Conservation (phyloP, 257 asterid species). For the Cynanchum wilfordii region DNA sequence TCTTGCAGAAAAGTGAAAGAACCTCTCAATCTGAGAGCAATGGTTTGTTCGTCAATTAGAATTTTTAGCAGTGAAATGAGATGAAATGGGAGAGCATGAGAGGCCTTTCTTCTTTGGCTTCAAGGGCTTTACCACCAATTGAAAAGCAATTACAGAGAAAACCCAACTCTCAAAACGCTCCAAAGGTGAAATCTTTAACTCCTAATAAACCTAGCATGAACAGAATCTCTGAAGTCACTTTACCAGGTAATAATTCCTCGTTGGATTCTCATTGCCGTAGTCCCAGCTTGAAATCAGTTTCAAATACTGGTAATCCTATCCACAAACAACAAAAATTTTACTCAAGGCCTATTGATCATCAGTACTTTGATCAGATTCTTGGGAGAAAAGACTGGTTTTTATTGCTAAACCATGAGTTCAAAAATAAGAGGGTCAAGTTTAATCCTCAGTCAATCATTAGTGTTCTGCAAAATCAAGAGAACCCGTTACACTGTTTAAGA, state of each 20-base stretch:
- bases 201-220: conserved; percentile 5
- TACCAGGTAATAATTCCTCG: conserved; percentile 37
- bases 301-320: conserved; percentile 14
- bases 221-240: conserved; percentile 17
- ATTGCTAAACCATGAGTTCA: conserved; percentile 63
- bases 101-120: conserved; percentile 57
- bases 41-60: background rate
- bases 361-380: conserved; percentile 46
- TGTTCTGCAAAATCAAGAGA: conserved; percentile 74
- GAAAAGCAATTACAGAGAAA: conserved; percentile 19
- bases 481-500: conserved; percentile 50
- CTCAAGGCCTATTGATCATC: conserved; percentile 46
- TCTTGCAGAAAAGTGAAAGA: conserved; percentile 1
- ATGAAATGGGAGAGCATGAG: conserved; percentile 43
- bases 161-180: conserved; percentile 23
- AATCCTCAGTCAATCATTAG: conserved; percentile 45
- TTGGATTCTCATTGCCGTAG: conserved; percentile 18
- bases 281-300: conserved; percentile 30
- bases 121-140: conserved; percentile 46
- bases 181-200: conserved; percentile 23
- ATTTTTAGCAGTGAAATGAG: too few relatives aligned
- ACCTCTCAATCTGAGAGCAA: conserved; percentile 26
- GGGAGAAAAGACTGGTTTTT: conserved; percentile 77
- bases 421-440: conserved; percentile 38
- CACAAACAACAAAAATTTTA: conserved; percentile 8